Evolutionary conservation across 2,329 filamentous ascomycete species (phyloP).

Genomic region (Diaporthe citrichinensis): DNA sequence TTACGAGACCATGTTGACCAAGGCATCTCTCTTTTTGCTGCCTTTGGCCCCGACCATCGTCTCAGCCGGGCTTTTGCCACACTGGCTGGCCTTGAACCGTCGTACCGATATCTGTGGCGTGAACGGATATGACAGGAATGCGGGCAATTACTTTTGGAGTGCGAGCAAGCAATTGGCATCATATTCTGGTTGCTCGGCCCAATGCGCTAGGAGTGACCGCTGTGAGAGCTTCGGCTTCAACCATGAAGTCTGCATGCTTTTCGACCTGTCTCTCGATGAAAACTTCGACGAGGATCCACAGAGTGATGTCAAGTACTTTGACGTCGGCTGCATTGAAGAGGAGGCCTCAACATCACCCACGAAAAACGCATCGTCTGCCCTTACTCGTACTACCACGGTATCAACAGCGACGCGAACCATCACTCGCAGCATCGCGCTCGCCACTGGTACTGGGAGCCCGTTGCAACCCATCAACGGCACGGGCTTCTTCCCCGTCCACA

Average conservation of each 20-base stretch:
- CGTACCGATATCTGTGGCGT: conserved; percentile 22
- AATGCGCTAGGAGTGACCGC: background rate
- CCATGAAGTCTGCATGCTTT: conserved; percentile 30
- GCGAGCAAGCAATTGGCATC: conserved; percentile 16
- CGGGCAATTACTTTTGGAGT: conserved; percentile 33
- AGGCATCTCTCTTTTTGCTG: conserved; percentile 20
- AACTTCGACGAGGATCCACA: conserved; percentile 16
- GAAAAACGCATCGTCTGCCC: background rate
- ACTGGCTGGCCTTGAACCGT: background rate
- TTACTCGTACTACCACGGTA: background rate
- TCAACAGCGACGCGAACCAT: background rate
- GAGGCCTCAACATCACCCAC: background rate
- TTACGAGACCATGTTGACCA: conserved; percentile 20
- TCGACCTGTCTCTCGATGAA: background rate
- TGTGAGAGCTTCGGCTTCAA: conserved; percentile 34
- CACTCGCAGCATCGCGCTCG: conserved; percentile 11
- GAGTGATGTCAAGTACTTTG: conserved; percentile 22
- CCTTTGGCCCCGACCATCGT: background rate
- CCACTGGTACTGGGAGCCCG: conserved; percentile 1
- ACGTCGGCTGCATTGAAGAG: conserved; percentile 25
- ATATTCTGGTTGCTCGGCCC: conserved; percentile 29
- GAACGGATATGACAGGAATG: background rate
- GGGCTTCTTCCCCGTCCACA: conserved; percentile 5
- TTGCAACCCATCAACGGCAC: conserved; percentile 1
- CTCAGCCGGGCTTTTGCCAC: conserved; percentile 17